Percentiles rank a stretch among this genome's conserved stretches.
phyloP scores from a whole-genome alignment of 2,329 filamentous ascomycete genomes.

The Lachnellula suecica region DNA sequence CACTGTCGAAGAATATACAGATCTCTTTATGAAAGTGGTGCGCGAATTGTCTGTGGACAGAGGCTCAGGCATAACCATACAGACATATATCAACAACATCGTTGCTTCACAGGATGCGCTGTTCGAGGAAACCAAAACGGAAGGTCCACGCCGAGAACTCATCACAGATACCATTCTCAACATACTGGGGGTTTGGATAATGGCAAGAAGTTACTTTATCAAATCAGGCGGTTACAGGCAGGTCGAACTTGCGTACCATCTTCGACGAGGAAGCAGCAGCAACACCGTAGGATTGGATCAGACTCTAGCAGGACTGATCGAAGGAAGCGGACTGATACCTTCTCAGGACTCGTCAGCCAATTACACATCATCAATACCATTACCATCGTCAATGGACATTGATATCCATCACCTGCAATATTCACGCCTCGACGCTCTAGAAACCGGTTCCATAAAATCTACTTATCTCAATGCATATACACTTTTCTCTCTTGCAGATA shows the following conservation, averaged over 20 bases:
- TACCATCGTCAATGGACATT: neutral
- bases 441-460: conserved; percentile 4
- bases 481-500: conserved; percentile 3
- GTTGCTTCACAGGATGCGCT: neutral
- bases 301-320: neutral
- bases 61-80: neutral
- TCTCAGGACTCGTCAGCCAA: neutral
- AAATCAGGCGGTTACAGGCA: neutral
- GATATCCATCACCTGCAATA: conserved; percentile 1
- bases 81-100: neutral
- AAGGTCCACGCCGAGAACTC: neutral
- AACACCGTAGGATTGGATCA: neutral
- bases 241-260: neutral
- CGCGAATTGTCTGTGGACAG: neutral
- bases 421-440: neutral
- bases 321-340: conserved; percentile 1
- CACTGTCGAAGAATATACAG: neutral
- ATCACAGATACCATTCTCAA: neutral
- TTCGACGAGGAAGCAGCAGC: neutral
- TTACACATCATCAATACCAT: neutral
- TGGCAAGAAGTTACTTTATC: conserved; percentile 1
- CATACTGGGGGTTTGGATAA: conserved; percentile 4
- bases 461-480: conserved; percentile 2
- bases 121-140: neutral
- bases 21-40: neutral